Evolutionary conservation across 1,284 basidiomycete genomes (phyloP), one percentile per base, ranked within the genome.

Genomic region (Trichosporon asahii): DNA sequence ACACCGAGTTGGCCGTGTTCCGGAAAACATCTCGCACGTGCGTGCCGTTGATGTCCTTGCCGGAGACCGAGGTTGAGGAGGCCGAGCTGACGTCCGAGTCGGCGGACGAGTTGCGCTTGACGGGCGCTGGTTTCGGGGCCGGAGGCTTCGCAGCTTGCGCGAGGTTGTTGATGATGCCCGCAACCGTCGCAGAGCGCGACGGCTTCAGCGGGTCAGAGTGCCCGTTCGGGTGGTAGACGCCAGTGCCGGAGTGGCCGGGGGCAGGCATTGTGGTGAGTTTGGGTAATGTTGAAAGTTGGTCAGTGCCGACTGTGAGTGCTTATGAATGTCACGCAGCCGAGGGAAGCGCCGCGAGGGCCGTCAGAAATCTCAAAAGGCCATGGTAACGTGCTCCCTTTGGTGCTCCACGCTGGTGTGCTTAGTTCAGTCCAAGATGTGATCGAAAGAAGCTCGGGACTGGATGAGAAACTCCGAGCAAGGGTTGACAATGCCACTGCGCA

Each of bases 141-240:
- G 63, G 35, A 8, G 37, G 35, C 37, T 37, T 37, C 21, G 63
- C 63, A 6, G 33, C 63, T 37, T 64, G 31, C 9, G 67, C 67
- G 2, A 71, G 65, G 49, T 53, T 46, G 66, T 71, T 71, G 63
- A 71, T 71, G 53, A 69, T 55, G 7, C 67, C 67, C 3, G 70
- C 70, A 3, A 69, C 70, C 14, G 70, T 71, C 0, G 67, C 44
- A n/a, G 44, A 40, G 31, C 63, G 63, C 21, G 27, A 29, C 18
- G 27, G 35, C 44, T 64, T 63, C n/a, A 60, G 18, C 25, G 63
- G 53, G 53, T 33, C 63, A n/a, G 29, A 14, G 25, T 64, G 23
- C 2, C 63, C 64, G 12, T 68, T 68, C 2, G 63, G 8, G 66
- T 64, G 66, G 61, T 64, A 61, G 27, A 46, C 46, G 29, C 60